Evolutionary conservation across 768 basidiomycete species (phyloP), one percentile per base, ranked within the genome.

Genomic region (Tephrocybe sp.): DNA sequence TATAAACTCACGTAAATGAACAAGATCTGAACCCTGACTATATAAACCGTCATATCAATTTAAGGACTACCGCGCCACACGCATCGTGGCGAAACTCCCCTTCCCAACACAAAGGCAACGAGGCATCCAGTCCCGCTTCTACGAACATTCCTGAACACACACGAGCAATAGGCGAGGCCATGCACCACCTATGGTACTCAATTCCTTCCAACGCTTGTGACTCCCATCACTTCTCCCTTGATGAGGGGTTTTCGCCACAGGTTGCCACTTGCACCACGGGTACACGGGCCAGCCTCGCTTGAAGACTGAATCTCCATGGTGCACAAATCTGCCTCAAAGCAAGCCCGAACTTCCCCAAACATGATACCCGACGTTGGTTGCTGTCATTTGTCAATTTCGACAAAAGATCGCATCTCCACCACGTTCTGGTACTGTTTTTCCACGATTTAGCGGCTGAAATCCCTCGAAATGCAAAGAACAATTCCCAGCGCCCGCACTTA

Each of bases 161-260:
- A n/a, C 16, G 18, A 21, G 19, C 12, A 19, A 3, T 3, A 38
- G n/a, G 37, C 34, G 33, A 8, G 37, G 30, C 47, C 40, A 33
- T 33, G 22, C 29, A 49, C 18, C 29, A 9, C 29, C 12, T 7
- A 27, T 23, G 3, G 19, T n/a, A n/a, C 16, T 34, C 33, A 15
- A 4, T 34, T 9, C 16, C 19, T n/a, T 18, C 16, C 37, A 38
- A 18, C 37, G 37, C 42, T 47, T 44, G 18, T 42, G 50, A 48
- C 42, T 40, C 33, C 42, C 47, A 52, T 56, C 50, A 52, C 11
- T 45, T 29, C 23, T 36, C 46, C 31, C 16, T 33, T 24, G 10
- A 24, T 57, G 59, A 51, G 59, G 40, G 47, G 30, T 57, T 57
- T 60, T 57, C 54, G 59, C 57, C 57, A 61, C 54, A 58, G 57